A percentile compares a stretch with the other conserved stretches of the same genome.
These are phyloP conservation scores for Bombardia bombarda DNA, from an alignment of 495 filamentous ascomycete genomes.

Conservation along the genomic window DNA sequence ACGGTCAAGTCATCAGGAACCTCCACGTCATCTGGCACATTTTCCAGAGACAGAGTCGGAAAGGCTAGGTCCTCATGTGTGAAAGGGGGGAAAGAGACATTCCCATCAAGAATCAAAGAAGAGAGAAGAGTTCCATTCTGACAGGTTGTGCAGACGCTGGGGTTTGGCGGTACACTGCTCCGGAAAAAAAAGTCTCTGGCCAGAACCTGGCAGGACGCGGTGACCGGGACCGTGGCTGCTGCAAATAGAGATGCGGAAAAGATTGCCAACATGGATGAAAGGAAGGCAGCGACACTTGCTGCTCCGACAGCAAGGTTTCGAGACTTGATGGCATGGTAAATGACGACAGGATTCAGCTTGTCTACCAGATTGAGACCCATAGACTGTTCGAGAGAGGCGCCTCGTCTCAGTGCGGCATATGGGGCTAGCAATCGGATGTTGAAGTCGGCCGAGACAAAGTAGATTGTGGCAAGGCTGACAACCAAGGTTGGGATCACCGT, in stretches of 20 bases:
- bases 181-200: conserved; percentile 13
- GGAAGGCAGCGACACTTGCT: conserved; percentile 7
- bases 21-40: conserved; percentile 4
- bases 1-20: conserved; percentile 8
- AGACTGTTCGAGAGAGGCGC: conserved; percentile 8
- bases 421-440: conserved; percentile 10
- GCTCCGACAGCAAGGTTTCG: conserved; percentile 11
- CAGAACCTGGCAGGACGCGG: conserved; percentile 5
- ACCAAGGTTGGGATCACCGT: conserved; percentile 14
- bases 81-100: conserved; percentile 16
- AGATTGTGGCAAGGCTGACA: conserved; percentile 8
- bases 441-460: conserved; percentile 10
- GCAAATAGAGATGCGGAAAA: conserved; percentile 10
- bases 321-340: conserved; percentile 7
- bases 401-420: conserved; percentile 7
- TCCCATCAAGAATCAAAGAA: conserved; percentile 14
- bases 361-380: conserved; percentile 14
- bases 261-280: conserved; percentile 10
- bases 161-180: not conserved
- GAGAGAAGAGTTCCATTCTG: conserved; percentile 13
- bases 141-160: conserved; percentile 1
- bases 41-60: conserved; percentile 7
- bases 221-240: conserved; percentile 7
- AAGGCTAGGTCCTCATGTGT: conserved; percentile 18
- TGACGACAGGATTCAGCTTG: conserved; percentile 4